Percentiles rank a stretch among this genome's conserved stretches.
phyloP scores from a whole-genome alignment of 1,139 yeast genomes.

The Yamadazyma conglobata region DNA sequence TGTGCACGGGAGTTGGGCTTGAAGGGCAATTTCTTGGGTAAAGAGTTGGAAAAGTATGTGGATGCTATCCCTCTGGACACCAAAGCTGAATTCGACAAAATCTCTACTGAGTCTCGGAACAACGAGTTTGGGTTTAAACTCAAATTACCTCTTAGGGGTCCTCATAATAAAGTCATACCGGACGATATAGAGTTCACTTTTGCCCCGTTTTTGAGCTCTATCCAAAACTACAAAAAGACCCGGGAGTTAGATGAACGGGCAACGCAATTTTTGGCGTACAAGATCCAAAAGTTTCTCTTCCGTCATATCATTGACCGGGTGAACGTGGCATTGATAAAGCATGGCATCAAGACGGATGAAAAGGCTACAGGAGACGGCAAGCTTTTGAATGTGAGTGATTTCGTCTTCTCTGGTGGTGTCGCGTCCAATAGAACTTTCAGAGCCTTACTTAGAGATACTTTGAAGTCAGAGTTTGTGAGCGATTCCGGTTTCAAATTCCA shows the following conservation, averaged over 20 bases:
- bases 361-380: conserved; percentile 30
- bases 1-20: conserved; percentile 85
- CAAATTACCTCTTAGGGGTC: conserved; percentile 32
- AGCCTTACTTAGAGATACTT: conserved; percentile 36
- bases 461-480: conserved; percentile 17
- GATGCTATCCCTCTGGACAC: conserved; percentile 23
- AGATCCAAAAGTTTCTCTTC: conserved; percentile 64
- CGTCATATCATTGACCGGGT: conserved; percentile 68
- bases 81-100: conserved; percentile 18
- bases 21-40: conserved; percentile 80
- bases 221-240: conserved; percentile 28
- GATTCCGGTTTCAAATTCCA: conserved; percentile 27
- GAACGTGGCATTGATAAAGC: conserved; percentile 45
- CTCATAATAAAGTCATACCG: conserved; percentile 29
- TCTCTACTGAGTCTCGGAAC: conserved; percentile 21
- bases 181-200: conserved; percentile 58
- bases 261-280: conserved; percentile 49
- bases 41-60: conserved; percentile 66
- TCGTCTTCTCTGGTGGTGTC: conserved; percentile 93
- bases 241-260: conserved; percentile 20
- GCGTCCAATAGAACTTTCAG: conserved; percentile 71
- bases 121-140: conserved; percentile 30
- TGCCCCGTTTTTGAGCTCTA: conserved; percentile 67
- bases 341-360: conserved; percentile 21
- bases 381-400: conserved; percentile 44